Evolutionary conservation across 164 flowering plant species (phyloP).

Genomic region (Paratinospora sagittata): DNA sequence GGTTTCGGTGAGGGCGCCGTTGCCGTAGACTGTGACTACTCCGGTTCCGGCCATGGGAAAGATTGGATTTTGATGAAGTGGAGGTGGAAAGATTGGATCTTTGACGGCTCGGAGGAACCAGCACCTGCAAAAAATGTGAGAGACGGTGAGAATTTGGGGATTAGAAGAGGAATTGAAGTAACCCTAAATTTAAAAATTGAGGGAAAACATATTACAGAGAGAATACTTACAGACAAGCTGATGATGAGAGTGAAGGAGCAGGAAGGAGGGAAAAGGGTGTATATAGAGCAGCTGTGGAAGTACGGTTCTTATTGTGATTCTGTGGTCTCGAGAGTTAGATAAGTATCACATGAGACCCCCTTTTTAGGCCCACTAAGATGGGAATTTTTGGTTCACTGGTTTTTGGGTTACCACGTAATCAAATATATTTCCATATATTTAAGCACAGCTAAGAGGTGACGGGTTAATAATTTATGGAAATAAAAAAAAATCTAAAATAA

Average conservation of each 20-base stretch:
- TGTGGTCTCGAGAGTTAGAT: background rate
- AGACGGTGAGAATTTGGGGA: background rate
- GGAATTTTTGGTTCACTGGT: too few species aligned
- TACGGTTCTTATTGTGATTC: background rate
- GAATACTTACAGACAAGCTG: too few species aligned
- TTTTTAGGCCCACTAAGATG: too few species aligned
- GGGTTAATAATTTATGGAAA: too few species aligned
- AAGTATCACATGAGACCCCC: too few species aligned
- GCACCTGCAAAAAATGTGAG: background rate
- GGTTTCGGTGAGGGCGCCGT: slow-evolving; percentile 30
- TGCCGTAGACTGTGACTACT: slow-evolving; percentile 30
- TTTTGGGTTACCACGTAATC: too few species aligned
- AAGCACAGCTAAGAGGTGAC: too few species aligned
- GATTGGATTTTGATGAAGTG: background rate
- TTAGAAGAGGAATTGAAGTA: background rate
- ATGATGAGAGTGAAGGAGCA: too few species aligned
- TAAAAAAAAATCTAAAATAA: too few species aligned
- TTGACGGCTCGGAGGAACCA: background rate
- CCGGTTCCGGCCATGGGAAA: slow-evolving; percentile 27
- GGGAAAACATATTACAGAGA: too few species aligned
- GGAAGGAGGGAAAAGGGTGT: slow-evolving; percentile 10
- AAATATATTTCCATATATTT: too few species aligned
- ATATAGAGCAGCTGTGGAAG: background rate
- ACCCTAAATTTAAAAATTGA: background rate
- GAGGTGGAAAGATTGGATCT: background rate